Base-by-base conservation (phyloP, 257 asterid genomes). In the Solanum raphanifolium region DNA sequence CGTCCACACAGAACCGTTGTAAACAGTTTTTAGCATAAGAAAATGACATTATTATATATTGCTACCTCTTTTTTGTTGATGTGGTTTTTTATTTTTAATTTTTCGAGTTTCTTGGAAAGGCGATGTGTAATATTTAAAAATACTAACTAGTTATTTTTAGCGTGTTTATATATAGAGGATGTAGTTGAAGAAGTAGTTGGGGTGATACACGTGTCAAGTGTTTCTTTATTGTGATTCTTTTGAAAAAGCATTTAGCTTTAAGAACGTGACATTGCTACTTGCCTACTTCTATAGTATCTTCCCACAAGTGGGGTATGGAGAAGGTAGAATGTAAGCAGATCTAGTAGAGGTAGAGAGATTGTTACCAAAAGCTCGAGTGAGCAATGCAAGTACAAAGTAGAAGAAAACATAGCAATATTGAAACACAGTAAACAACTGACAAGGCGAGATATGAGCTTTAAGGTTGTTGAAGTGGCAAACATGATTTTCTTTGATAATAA, bases 11-110 rank as follows among this genome's bases (percentile, higher is more conserved):
- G 68, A 82, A 82, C 21, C 69, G 71, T 82, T 82, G 41, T 16
- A 82, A 52, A n/a, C 69, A 95, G 91, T 90, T 92, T 34, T 91
- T 93, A 16, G 95, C 86, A 85, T 60, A 92, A 6, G 94, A 91
- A 78, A 89, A 83, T 29, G 94, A 55, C 99, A 95, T 95, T 88
- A 29, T 58, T 29, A 25, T 46, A n/a, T 29, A 39, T 36, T 39
- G 23, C 84, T 39, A 4, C 35, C 41, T 20, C 9, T 11, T 43
- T 12, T n/a, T n/a, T 12, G 20, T 46, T 46, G 55, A 46, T 46
- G 55, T 46, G 55, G 7, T 46, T 13, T 46, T 46, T 46, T 13
- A 0, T 78, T 31, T 12, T 35, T 88, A 0, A 1, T 13, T 69
- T 29, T 43, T 55, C 1, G 18, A 83, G 69, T 73, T 18, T 66